Evolutionary conservation across 1,284 basidiomycete genomes (phyloP), one percentile per base, ranked within the genome.

Genomic region (Moesziomyces antarcticus): DNA sequence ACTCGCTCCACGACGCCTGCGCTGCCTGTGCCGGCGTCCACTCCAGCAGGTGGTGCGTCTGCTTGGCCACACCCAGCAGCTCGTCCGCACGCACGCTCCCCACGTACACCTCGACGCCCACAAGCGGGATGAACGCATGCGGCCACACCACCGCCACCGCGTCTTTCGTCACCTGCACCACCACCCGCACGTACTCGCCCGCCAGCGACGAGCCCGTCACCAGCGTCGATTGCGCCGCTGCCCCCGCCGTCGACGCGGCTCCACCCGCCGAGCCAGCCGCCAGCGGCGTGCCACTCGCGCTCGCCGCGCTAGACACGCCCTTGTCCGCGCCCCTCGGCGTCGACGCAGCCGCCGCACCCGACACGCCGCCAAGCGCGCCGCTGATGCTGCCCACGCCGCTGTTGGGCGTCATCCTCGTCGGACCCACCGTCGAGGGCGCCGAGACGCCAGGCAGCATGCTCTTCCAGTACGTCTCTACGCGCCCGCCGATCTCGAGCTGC

Each of bases 401-500:
- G 47, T 64, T 75, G n/a, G 78, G 78, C 43, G 78, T 80, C 78
- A 80, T 80, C 42, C 78, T 56, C 6, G 66, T 66, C 10, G 78
- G 66, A 18, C 66, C 64, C 3, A 58, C 56, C 24, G 57, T 53
- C 20, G 65, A 56, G 16, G 57, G 61, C 37, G 51, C 40, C 33
- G 58, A 56, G 16, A 40, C 58, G 42, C 75, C 62, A 1, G 82
- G 82, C 50, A 84, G 57, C 62, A 79, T 79, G 67, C 81, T 82
- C 76, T 83, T 83, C 82, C 82, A 83, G 51, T 83, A 83, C 48
- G 82, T 83, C 73, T 83, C 82, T 10, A 83, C 82, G 50, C 93
- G 90, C 11, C 97, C 96, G 25, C 94, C 95, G 65, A 98, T 92
- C 85, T 96, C 93, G n/a, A 99, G 88, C 73, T 93, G 94, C 46